These are phyloP conservation scores for Aureobasidium sp. DNA, from an alignment of 2,329 filamentous ascomycete genomes.

Conservation along the genomic window DNA sequence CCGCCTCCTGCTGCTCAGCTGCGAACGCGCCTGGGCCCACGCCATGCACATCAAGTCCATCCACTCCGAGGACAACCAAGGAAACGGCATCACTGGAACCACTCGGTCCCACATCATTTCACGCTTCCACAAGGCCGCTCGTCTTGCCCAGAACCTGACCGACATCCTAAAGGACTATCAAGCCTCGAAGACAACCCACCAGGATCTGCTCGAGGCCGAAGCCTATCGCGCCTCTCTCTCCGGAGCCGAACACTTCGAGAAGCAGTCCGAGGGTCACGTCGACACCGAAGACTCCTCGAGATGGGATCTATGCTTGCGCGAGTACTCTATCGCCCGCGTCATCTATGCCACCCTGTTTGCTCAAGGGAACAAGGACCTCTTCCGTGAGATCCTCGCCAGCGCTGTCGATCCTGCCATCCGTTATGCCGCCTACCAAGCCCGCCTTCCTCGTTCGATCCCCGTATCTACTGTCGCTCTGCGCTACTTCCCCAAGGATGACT, in stretches of 20 bases:
- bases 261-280: slow-evolving; percentile 50
- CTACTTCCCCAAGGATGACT: slow-evolving; percentile 63
- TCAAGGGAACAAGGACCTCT: slow-evolving; percentile 64
- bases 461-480: slow-evolving; percentile 72
- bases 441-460: slow-evolving; percentile 76
- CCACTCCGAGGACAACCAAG: slow-evolving; percentile 65
- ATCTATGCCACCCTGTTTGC: slow-evolving; percentile 73
- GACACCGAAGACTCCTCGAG: slow-evolving; percentile 35
- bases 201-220: slow-evolving; percentile 74
- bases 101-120: slow-evolving; percentile 85
- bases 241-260: slow-evolving; percentile 78
- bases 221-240: slow-evolving; percentile 73
- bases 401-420: slow-evolving; percentile 90
- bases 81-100: slow-evolving; percentile 68
- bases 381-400: slow-evolving; percentile 76
- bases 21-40: slow-evolving; percentile 90
- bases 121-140: slow-evolving; percentile 71
- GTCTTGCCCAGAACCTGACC: slow-evolving; percentile 61
- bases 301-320: slow-evolving; percentile 72
- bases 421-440: slow-evolving; percentile 88
- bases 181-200: slow-evolving; percentile 57
- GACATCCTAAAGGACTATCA: slow-evolving; percentile 56
- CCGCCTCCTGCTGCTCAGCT: slow-evolving; percentile 71
- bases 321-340: slow-evolving; percentile 69
- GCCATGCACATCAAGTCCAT: slow-evolving; percentile 89